A percentile compares a stretch with the other conserved stretches of the same genome.
Evolutionary conservation across 1,284 basidiomycete genomes (phyloP).

Genomic region (Cutaneotrichosporon cyanovorans): DNA sequence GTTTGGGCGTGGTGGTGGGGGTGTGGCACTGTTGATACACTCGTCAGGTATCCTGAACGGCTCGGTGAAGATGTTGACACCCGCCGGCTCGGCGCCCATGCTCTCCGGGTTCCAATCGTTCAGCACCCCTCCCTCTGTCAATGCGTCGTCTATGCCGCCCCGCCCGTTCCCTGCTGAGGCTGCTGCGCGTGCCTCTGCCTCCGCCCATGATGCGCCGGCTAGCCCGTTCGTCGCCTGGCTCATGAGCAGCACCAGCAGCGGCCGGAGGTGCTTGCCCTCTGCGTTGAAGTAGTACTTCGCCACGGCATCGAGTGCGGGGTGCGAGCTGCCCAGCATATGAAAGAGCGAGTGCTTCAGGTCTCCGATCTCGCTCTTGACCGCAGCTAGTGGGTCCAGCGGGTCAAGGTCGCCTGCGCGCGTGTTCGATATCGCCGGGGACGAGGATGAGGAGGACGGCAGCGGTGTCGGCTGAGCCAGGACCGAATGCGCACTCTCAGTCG

Average conservation of each 20-base stretch:
- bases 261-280: slow-evolving; percentile 74
- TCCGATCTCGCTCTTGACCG: slow-evolving; percentile 64
- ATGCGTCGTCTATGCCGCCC: slow-evolving; percentile 37
- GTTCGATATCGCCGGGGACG: slow-evolving; percentile 7
- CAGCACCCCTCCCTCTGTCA: slow-evolving; percentile 43
- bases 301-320: slow-evolving; percentile 77
- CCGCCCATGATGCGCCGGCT: slow-evolving; percentile 43
- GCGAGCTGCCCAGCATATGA: slow-evolving; percentile 74
- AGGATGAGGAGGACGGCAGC: too few species aligned
- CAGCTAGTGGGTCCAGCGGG: slow-evolving; percentile 38
- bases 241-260: slow-evolving; percentile 84
- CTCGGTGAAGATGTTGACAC: slow-evolving; percentile 31
- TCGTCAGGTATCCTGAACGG: slow-evolving; percentile 33
- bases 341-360: slow-evolving; percentile 69
- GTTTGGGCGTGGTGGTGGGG: not conserved
- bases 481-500: slow-evolving; percentile 39
- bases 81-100: slow-evolving; percentile 32
- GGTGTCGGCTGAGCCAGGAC: slow-evolving; percentile 28
- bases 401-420: too few species aligned
- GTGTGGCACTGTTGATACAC: too few species aligned
- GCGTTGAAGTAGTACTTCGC: slow-evolving; percentile 91
- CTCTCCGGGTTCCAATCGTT: slow-evolving; percentile 47
- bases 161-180: slow-evolving; percentile 6
- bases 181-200: slow-evolving; percentile 3
- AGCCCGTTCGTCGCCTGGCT: slow-evolving; percentile 82